Evolutionary conservation across 352 stramenopile species (phyloP).

Genomic region (Peronospora farinosa): DNA sequence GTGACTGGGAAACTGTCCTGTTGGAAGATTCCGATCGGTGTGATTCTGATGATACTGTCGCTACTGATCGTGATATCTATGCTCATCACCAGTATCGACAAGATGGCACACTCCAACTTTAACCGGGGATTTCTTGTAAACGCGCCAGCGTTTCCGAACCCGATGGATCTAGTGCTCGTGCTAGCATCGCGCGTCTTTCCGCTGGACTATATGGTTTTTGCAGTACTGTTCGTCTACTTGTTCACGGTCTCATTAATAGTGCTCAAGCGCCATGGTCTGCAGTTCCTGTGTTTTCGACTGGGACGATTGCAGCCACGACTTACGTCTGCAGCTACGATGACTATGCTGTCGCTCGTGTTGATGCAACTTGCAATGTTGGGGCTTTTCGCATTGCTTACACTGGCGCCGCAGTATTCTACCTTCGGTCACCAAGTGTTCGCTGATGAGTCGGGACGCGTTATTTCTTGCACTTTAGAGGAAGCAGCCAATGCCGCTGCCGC

Average conservation of each 20-base stretch:
- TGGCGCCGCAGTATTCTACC: constrained; percentile 79
- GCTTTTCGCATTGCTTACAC: constrained; percentile 73
- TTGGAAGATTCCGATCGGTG: constrained; percentile 69
- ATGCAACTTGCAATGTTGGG: constrained; percentile 79
- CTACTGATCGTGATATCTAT: constrained; percentile 66
- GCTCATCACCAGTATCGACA: constrained; percentile 75
- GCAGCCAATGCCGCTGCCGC: constrained; percentile 39
- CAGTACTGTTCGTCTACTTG: constrained; percentile 69
- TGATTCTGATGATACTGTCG: constrained; percentile 52
- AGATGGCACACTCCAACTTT: constrained; percentile 71
- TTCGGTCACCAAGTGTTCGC: constrained; percentile 77
- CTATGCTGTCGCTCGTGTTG: constrained; percentile 67
- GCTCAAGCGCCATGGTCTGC: constrained; percentile 67
- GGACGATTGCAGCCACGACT: constrained; percentile 63
- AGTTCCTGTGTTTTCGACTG: constrained; percentile 74
- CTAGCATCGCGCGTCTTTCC: constrained; percentile 69
- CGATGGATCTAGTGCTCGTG: constrained; percentile 68
- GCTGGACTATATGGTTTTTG: constrained; percentile 80
- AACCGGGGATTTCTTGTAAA: constrained; percentile 66
- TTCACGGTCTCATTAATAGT: constrained; percentile 72
- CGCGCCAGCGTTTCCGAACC: constrained; percentile 54
- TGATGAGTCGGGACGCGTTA: constrained; percentile 36
- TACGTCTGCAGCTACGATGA: constrained; percentile 70
- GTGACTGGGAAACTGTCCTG: constrained; percentile 37
- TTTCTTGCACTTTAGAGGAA: constrained; percentile 64